Evolutionary conservation across 352 stramenopile species (phyloP).

Genomic region (Phytophthora sp.): DNA sequence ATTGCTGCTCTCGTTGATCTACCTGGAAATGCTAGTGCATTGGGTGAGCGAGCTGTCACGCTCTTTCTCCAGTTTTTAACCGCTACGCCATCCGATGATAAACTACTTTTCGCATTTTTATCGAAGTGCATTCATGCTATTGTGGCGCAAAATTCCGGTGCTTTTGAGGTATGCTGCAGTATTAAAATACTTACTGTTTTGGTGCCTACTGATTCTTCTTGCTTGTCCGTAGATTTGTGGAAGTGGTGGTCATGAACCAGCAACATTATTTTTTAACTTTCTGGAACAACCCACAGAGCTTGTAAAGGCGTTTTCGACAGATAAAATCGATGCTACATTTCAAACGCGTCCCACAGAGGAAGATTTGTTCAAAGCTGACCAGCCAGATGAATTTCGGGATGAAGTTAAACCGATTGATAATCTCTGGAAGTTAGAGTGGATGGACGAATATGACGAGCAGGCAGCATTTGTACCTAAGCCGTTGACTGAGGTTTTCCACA

Average conservation of each 20-base stretch:
- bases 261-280: constrained; percentile 37
- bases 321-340: constrained; percentile 1
- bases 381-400: neutral
- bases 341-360: constrained; percentile 7
- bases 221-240: constrained; percentile 36
- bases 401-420: neutral
- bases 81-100: constrained; percentile 10
- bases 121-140: constrained; percentile 51
- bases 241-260: constrained; percentile 34
- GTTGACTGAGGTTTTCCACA: constrained; percentile 38
- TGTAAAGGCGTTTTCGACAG: neutral
- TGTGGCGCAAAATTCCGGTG: constrained; percentile 31
- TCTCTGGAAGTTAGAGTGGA: constrained; percentile 57
- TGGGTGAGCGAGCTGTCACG: constrained; percentile 43
- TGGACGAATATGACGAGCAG: constrained; percentile 48
- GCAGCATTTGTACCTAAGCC: constrained; percentile 30
- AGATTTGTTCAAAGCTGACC: neutral
- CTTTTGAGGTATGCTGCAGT: constrained; percentile 45
- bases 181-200: neutral
- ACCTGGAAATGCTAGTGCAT: constrained; percentile 39
- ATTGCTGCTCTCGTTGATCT: constrained; percentile 48
- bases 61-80: constrained; percentile 45
- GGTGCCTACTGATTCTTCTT: neutral
- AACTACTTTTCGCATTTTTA: constrained; percentile 50
- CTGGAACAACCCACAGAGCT: constrained; percentile 21